A percentile compares a stretch with the other conserved stretches of the same genome.
phyloP scores from a whole-genome alignment of 768 basidiomycete genomes.

The Xanthoconium purpureum region DNA sequence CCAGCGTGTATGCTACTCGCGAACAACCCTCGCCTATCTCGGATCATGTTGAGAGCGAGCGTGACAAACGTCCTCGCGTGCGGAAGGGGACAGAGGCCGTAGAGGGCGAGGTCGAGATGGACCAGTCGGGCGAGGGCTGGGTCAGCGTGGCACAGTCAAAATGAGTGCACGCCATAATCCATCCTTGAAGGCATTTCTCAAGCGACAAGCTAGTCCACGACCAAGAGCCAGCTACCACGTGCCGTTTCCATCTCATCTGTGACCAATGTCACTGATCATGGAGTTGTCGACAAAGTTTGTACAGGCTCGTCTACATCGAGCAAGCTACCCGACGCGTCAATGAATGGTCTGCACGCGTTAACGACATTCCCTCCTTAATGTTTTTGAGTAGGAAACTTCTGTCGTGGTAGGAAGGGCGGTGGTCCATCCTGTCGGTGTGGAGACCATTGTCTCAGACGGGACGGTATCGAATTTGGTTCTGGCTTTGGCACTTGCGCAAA shows the following conservation, averaged over 20 bases:
- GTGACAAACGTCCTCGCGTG: slow-evolving; percentile 51
- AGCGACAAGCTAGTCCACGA: slow-evolving; percentile 44
- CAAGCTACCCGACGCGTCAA: slow-evolving; percentile 81
- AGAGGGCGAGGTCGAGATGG: slow-evolving; percentile 78
- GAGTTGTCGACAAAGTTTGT: slow-evolving; percentile 74
- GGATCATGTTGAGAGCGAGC: slow-evolving; percentile 57
- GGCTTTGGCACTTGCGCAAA: slow-evolving; percentile 57
- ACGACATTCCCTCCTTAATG: slow-evolving; percentile 51
- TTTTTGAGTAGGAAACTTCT: slow-evolving; percentile 65
- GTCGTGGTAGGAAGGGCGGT: slow-evolving; percentile 73
- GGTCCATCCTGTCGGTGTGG: slow-evolving; percentile 55
- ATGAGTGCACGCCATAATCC: slow-evolving; percentile 45
- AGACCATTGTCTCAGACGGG: slow-evolving; percentile 60
- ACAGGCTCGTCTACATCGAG: slow-evolving; percentile 84
- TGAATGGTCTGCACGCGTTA: slow-evolving; percentile 78
- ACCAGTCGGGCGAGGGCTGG: slow-evolving; percentile 73
- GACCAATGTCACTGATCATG: slow-evolving; percentile 90
- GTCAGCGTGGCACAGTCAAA: slow-evolving; percentile 72
- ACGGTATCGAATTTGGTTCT: slow-evolving; percentile 62
- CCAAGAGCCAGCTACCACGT: slow-evolving; percentile 54
- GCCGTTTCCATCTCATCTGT: slow-evolving; percentile 71
- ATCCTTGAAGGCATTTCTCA: slow-evolving; percentile 18
- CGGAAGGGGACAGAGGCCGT: slow-evolving; percentile 70
- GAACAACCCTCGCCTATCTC: slow-evolving; percentile 63
- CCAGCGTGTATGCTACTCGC: slow-evolving; percentile 80